Evolutionary conservation across 2,329 filamentous ascomycete species (phyloP).

Genomic region (Pleochaeta shiraiana): DNA sequence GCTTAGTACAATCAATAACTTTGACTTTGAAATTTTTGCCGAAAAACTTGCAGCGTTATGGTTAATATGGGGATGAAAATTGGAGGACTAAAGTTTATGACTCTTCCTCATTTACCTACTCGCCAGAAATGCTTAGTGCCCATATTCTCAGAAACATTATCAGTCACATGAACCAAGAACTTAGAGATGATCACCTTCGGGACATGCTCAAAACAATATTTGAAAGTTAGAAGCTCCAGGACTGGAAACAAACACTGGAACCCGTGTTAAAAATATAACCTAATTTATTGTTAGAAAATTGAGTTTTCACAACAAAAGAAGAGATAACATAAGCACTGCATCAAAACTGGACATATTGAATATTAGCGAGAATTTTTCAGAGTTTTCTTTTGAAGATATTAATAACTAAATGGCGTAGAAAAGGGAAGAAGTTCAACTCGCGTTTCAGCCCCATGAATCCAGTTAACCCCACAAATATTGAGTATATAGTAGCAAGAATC

Average conservation of each 20-base stretch:
- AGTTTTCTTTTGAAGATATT: neutral
- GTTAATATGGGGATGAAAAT: neutral
- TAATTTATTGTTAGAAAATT: neutral
- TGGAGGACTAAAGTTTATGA: neutral
- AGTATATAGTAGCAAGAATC: neutral
- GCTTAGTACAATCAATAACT: neutral
- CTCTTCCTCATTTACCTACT: neutral
- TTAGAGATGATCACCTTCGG: neutral
- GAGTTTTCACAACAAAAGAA: neutral
- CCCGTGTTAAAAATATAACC: neutral
- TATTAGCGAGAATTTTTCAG: neutral
- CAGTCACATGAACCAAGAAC: neutral
- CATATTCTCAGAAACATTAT: neutral
- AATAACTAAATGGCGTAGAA: neutral
- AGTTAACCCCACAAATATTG: neutral
- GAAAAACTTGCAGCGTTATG: neutral
- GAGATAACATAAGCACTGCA: neutral
- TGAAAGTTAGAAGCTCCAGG: neutral
- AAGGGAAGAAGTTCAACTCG: neutral
- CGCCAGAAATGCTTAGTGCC: neutral
- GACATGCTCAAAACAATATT: neutral
- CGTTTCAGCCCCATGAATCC: neutral
- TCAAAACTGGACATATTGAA: neutral
- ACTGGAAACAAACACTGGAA: neutral
- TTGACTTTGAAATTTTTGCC: neutral